phyloP scores from a whole-genome alignment of 2,329 filamentous ascomycete species.

The Teratosphaeria pseudoeucalypti region DNA sequence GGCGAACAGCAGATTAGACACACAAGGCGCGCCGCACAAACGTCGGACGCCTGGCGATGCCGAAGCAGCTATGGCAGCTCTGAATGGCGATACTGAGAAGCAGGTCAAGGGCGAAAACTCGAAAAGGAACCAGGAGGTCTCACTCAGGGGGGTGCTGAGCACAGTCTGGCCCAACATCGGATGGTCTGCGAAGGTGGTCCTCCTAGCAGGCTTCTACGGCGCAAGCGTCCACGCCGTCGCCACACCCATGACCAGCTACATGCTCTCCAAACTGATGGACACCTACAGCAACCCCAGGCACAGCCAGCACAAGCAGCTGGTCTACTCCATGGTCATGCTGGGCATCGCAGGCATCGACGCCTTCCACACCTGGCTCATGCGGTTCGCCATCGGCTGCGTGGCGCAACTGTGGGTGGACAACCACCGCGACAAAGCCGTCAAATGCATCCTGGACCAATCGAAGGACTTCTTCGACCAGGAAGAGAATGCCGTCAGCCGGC shows the following conservation, averaged over 20 bases:
- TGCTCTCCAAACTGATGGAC: slow-evolving; percentile 61
- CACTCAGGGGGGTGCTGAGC: slow-evolving; percentile 10
- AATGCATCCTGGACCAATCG: slow-evolving; percentile 63
- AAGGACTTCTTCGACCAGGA: slow-evolving; percentile 67
- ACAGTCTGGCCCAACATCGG: slow-evolving; percentile 62
- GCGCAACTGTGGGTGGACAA: slow-evolving; percentile 69
- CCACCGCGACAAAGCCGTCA: slow-evolving; percentile 58
- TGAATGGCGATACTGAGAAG: background rate
- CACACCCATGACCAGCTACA: slow-evolving; percentile 65
- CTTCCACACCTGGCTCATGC: slow-evolving; percentile 51
- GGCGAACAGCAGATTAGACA: background rate
- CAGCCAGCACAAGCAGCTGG: slow-evolving; percentile 42
- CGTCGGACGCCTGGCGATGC: background rate
- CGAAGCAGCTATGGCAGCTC: background rate
- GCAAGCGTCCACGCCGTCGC: slow-evolving; percentile 55
- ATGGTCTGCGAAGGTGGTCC: slow-evolving; percentile 38
- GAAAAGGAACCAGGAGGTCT: slow-evolving; percentile 1
- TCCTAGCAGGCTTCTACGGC: slow-evolving; percentile 51
- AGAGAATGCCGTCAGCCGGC: slow-evolving; percentile 50
- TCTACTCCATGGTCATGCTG: slow-evolving; percentile 62
- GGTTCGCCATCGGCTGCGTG: slow-evolving; percentile 60
- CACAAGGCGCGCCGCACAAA: background rate
- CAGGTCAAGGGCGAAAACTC: slow-evolving; percentile 4
- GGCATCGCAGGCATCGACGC: slow-evolving; percentile 59
- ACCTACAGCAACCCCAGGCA: slow-evolving; percentile 53